A percentile compares a stretch with the other conserved stretches of the same genome.
Conservation (phyloP, 495 filamentous ascomycete genomes). For the Aspergillus kassunensis region DNA sequence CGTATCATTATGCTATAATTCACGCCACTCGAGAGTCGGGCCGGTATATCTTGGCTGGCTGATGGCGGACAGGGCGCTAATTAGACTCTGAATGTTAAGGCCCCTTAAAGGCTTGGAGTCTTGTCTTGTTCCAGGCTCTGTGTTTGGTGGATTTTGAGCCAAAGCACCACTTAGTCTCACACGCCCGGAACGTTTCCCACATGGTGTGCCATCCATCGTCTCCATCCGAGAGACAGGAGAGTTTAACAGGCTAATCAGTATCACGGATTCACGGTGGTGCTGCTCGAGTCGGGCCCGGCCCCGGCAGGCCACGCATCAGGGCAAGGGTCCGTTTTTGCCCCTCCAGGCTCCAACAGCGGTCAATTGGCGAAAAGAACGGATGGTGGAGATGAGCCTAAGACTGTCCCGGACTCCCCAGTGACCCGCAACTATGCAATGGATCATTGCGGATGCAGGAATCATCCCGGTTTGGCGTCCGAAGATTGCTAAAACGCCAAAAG, state of each 20-base stretch:
- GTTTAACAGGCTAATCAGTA: constrained; percentile 5
- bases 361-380: constrained; percentile 16
- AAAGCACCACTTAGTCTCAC: constrained; percentile 20
- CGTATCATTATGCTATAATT: not conserved
- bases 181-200: constrained; percentile 22
- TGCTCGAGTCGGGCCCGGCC: constrained; percentile 17
- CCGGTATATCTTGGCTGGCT: constrained; percentile 14
- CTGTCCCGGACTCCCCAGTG: constrained; percentile 18
- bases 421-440: constrained; percentile 15
- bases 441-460: constrained; percentile 1
- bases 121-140: constrained; percentile 19
- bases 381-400: constrained; percentile 15
- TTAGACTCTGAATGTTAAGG: constrained; percentile 15
- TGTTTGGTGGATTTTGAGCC: constrained; percentile 26
- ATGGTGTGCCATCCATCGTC: constrained; percentile 18
- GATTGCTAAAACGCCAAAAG: no score
- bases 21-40: constrained; percentile 8
- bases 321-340: constrained; percentile 22
- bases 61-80: constrained; percentile 20
- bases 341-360: constrained; percentile 18
- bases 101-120: no score
- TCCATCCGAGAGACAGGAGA: constrained; percentile 8
- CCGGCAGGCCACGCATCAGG: constrained; percentile 3
- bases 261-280: not conserved
- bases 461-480: constrained; percentile 14